Conservation (phyloP, 2,329 filamentous ascomycete species). For the Penicillium sp. region DNA sequence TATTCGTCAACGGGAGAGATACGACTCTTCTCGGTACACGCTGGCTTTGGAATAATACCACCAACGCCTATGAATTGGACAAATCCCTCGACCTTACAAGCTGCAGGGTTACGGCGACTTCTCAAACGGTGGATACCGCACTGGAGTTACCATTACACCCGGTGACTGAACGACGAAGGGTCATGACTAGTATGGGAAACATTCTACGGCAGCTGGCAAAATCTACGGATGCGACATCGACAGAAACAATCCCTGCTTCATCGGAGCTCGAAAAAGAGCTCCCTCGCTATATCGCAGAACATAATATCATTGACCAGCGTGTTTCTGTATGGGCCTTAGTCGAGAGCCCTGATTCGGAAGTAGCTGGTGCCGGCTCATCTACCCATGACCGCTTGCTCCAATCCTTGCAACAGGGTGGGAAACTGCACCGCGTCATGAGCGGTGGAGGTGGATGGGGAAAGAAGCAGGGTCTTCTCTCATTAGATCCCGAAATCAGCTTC, state of each 20-base stretch:
- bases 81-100: constrained; percentile 30
- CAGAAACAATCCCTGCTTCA: constrained; percentile 39
- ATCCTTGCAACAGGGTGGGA: constrained; percentile 34
- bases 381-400: constrained; percentile 24
- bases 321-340: constrained; percentile 44
- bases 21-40: constrained; percentile 38
- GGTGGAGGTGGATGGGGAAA: constrained; percentile 47
- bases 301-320: constrained; percentile 36
- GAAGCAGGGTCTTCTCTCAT: constrained; percentile 43
- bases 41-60: constrained; percentile 29
- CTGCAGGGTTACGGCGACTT: constrained; percentile 29
- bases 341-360: constrained; percentile 25
- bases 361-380: constrained; percentile 8
- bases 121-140: constrained; percentile 16
- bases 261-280: constrained; percentile 42
- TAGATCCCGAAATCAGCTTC: constrained; percentile 41
- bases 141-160: constrained; percentile 36
- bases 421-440: constrained; percentile 43
- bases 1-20: constrained; percentile 43
- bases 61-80: constrained; percentile 25
- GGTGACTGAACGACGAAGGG: constrained; percentile 37
- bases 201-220: constrained; percentile 42
- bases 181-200: constrained; percentile 44
- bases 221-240: constrained; percentile 26
- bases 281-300: constrained; percentile 39